Percentiles rank a stretch among this genome's conserved stretches.
Conservation (phyloP, 2,329 filamentous ascomycete species). For the Harringtonia lauricola region DNA sequence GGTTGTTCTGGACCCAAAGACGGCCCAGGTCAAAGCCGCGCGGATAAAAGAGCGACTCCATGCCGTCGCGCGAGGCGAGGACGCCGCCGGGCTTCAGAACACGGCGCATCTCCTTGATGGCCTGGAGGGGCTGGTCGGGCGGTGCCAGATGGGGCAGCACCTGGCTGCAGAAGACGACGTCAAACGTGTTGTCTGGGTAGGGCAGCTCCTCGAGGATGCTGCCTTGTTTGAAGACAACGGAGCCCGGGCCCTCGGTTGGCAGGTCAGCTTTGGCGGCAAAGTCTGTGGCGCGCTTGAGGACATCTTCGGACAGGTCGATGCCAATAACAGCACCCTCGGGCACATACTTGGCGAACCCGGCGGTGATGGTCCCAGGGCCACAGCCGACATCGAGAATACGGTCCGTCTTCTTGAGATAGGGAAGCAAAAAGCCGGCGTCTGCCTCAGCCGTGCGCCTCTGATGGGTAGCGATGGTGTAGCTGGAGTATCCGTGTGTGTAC, state of each 20-base stretch:
- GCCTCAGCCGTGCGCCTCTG: slow-evolving; percentile 29
- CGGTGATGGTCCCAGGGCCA: slow-evolving; percentile 37
- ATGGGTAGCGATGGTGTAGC: slow-evolving; percentile 24
- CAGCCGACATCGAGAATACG: slow-evolving; percentile 35
- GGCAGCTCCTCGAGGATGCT: slow-evolving; percentile 25
- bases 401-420: slow-evolving; percentile 25
- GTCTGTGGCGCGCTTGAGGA: slow-evolving; percentile 14
- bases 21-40: slow-evolving; percentile 13
- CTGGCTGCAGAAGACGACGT: slow-evolving; percentile 31
- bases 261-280: slow-evolving; percentile 9
- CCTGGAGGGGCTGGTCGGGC: slow-evolving; percentile 16
- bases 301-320: slow-evolving; percentile 23
- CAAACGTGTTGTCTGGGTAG: slow-evolving; percentile 27
- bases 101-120: slow-evolving; percentile 29
- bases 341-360: slow-evolving; percentile 27
- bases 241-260: slow-evolving; percentile 5
- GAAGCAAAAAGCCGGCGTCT: slow-evolving; percentile 31
- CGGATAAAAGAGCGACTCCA: slow-evolving; percentile 22
- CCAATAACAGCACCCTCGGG: slow-evolving; percentile 27
- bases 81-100: slow-evolving; percentile 31
- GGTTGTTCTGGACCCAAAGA: slow-evolving; percentile 17
- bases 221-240: slow-evolving; percentile 19
- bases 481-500: neutral
- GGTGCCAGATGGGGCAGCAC: slow-evolving; percentile 28
- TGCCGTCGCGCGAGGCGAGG: slow-evolving; percentile 22